phyloP scores from a whole-genome alignment of 2,329 filamentous ascomycete genomes.

The Emmonsiellopsis sp. region DNA sequence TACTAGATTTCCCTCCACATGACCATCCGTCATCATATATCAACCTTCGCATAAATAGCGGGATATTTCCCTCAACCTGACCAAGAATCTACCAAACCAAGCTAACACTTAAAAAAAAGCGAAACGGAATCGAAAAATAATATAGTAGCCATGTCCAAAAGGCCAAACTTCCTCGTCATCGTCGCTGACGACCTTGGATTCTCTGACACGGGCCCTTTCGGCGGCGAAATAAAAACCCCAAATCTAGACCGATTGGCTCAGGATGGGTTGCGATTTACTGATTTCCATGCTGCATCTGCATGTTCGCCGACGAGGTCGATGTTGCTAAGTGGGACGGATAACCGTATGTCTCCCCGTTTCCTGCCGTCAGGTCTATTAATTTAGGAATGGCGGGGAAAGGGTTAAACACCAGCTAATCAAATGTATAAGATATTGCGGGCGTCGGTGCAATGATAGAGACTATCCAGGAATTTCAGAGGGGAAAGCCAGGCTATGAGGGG shows the following conservation, averaged over 20 bases:
- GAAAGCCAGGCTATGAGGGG: slow-evolving; percentile 53
- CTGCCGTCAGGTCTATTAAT: slow-evolving; percentile 10
- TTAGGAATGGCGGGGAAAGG: background rate
- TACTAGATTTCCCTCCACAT: too few species aligned
- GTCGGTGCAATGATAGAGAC: slow-evolving; percentile 51
- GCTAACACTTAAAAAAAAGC: too few species aligned
- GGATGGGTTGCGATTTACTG: slow-evolving; percentile 50
- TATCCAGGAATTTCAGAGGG: slow-evolving; percentile 46
- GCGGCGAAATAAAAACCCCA: slow-evolving; percentile 52
- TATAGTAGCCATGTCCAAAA: background rate
- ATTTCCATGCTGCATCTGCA: slow-evolving; percentile 56
- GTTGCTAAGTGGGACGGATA: slow-evolving; percentile 57
- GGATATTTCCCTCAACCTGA: too few species aligned
- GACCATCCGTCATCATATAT: too few species aligned
- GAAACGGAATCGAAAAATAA: background rate
- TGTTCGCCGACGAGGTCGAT: slow-evolving; percentile 57
- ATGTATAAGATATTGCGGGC: slow-evolving; percentile 30
- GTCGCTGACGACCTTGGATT: slow-evolving; percentile 53
- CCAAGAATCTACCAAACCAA: too few species aligned
- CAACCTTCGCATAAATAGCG: too few species aligned
- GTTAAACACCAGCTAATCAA: background rate
- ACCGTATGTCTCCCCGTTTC: slow-evolving; percentile 37
- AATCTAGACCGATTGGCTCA: slow-evolving; percentile 47
- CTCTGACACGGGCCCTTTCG: slow-evolving; percentile 50
- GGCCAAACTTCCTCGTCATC: slow-evolving; percentile 51